Evolutionary conservation across 768 basidiomycete species (phyloP), one percentile per base, ranked within the genome.

Genomic region (Kwoniella europaea): DNA sequence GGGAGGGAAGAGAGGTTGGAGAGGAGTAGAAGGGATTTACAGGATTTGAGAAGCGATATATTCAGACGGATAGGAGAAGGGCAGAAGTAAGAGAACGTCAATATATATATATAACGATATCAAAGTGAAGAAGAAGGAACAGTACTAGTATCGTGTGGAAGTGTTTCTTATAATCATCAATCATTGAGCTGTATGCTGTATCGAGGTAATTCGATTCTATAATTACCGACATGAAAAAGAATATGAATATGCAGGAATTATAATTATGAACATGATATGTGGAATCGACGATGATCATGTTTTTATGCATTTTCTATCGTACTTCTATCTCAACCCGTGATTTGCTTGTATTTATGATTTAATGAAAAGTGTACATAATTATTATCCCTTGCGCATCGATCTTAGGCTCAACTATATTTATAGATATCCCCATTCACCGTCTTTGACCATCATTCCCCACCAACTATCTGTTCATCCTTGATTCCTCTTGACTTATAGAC

Each of bases 1-100:
- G 35, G 18, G n/a, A 61, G 43, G 20, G 35, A 29, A 61, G 41
- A 27, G 13, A 44, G 41, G 18, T 61, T 61, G 20, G 59, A 61
- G 41, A 29, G 41, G 22, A 43, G 16, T 61, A 61, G 59, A 22
- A 43, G 18, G 42, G 59, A 61, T 42, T 61, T 61, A 43, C 59
- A 61, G 42, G 22, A n/a, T 15, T 42, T 42, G 42, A 42, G 59
- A 43, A 61, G 59, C 24, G 59, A 61, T 6, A 61, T 61, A 18
- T 61, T 61, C 22, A 22, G 59, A 13, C 4, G 18, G 29, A 35
- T 58, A 12, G 46, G 46, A 10, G 46, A 50, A 15, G 46, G 46
- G 46, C 46, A 50, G 46, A 50, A 50, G 18, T 50, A 6, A 50
- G 46, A 18, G 46, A 6, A 50, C 18, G 6, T 50, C 46, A 50